phyloP scores from a whole-genome alignment of 2,329 filamentous ascomycete species.

The Geoglossum cookeanum region DNA sequence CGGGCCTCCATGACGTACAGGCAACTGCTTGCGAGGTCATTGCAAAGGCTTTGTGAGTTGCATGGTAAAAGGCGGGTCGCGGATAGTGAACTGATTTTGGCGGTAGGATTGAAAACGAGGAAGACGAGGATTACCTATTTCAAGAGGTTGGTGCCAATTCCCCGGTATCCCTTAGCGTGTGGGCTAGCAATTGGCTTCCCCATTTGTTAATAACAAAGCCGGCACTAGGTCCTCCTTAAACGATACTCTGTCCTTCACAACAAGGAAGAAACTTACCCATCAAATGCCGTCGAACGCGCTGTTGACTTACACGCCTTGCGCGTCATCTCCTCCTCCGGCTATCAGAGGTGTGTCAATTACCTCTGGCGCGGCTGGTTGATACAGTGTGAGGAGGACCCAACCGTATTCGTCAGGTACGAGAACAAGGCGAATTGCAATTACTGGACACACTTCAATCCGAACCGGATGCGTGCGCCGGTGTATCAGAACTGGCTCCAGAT shows the following conservation, averaged over 20 bases:
- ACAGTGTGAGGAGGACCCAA: constrained; percentile 83
- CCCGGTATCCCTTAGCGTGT: background rate
- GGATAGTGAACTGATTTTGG: background rate
- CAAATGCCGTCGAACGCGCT: constrained; percentile 82
- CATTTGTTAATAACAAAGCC: background rate
- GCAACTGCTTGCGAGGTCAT: constrained; percentile 78
- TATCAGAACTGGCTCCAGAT: constrained; percentile 89
- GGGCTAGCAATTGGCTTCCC: background rate
- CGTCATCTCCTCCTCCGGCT: constrained; percentile 81
- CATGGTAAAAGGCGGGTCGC: background rate
- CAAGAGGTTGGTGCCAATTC: constrained; percentile 25
- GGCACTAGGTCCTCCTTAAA: constrained; percentile 54
- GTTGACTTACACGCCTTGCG: constrained; percentile 79
- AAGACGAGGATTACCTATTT: constrained; percentile 59
- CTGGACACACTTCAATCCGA: constrained; percentile 71
- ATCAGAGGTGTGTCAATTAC: constrained; percentile 85
- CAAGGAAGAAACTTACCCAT: constrained; percentile 49
- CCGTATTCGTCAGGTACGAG: constrained; percentile 76
- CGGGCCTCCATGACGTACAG: constrained; percentile 60
- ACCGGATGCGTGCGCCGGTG: constrained; percentile 77
- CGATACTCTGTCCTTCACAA: constrained; percentile 69
- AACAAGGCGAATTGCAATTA: constrained; percentile 62
- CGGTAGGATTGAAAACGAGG: constrained; percentile 61
- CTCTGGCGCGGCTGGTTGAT: constrained; percentile 93
- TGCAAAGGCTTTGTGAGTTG: constrained; percentile 47